A percentile compares a stretch with the other conserved stretches of the same genome.
Evolutionary conservation across 176 grass and related monocot genomes (phyloP).

Genomic region (Elaeis guineensis): DNA sequence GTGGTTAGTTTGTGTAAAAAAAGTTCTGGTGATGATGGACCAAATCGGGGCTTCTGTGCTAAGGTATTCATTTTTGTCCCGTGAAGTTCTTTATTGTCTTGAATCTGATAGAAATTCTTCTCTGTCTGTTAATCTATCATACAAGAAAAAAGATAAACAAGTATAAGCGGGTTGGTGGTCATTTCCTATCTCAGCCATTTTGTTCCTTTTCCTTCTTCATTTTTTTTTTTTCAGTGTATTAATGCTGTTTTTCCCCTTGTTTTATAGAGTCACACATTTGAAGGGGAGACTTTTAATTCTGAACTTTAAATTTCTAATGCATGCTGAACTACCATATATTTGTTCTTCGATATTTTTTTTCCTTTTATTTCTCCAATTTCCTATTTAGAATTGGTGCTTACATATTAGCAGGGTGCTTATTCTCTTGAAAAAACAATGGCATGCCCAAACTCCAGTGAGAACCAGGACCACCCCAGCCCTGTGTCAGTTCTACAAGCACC

Average conservation of each 20-base stretch:
- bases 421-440: slow-evolving; percentile 31
- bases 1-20: slow-evolving; percentile 17
- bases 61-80: slow-evolving; percentile 39
- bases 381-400: neutral
- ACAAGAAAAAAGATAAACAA: no score
- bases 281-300: no score
- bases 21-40: slow-evolving; percentile 12
- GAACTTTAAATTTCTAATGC: no score
- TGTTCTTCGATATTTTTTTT: no score
- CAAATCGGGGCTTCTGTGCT: slow-evolving; percentile 19
- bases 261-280: no score
- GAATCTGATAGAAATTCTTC: neutral
- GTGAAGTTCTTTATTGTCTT: neutral
- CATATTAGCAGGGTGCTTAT: slow-evolving; percentile 36
- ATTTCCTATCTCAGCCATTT: no score
- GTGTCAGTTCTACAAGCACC: slow-evolving; percentile 58
- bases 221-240: no score
- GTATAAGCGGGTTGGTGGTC: no score
- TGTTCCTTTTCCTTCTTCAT: no score
- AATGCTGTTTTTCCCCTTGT: no score
- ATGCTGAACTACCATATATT: no score
- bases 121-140: no score
- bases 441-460: slow-evolving; percentile 25
- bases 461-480: slow-evolving; percentile 62
- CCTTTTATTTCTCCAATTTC: neutral